Evolutionary conservation across 2,329 filamentous ascomycete species (phyloP).

Genomic region (Onygenales sp.): DNA sequence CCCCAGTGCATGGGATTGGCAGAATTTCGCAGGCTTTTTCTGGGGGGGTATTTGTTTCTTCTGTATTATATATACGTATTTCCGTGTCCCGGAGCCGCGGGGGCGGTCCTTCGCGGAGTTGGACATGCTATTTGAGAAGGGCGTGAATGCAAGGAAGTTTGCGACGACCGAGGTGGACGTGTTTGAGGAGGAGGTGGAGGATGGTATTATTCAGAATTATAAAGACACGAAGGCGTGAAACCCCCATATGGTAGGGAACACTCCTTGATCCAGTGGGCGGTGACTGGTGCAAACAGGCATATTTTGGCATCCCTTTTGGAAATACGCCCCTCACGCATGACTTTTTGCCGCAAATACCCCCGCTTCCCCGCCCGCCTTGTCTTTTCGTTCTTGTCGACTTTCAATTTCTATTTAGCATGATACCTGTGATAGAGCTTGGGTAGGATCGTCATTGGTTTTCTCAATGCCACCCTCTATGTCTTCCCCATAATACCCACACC

Average conservation of each 20-base stretch:
- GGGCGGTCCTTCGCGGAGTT: slow-evolving; percentile 80
- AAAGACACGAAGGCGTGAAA: background rate
- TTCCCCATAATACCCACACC: too few relatives aligned
- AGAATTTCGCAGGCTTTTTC: slow-evolving; percentile 80
- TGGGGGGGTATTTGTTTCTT: slow-evolving; percentile 73
- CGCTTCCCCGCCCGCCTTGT: too few relatives aligned
- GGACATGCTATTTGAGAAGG: slow-evolving; percentile 71
- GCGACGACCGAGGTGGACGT: slow-evolving; percentile 10
- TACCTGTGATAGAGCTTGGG: too few relatives aligned
- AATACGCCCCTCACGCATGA: too few relatives aligned
- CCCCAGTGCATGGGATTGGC: slow-evolving; percentile 77
- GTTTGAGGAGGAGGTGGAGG: slow-evolving; percentile 10
- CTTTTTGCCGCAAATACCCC: too few relatives aligned
- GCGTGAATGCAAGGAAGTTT: slow-evolving; percentile 64
- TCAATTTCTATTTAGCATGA: too few relatives aligned
- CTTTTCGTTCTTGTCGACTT: too few relatives aligned
- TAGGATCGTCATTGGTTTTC: too few relatives aligned
- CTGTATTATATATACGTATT: slow-evolving; percentile 73
- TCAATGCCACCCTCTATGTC: too few relatives aligned
- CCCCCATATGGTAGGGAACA: background rate
- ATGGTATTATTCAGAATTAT: slow-evolving; percentile 8
- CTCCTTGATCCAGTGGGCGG: too few relatives aligned
- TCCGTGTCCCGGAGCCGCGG: slow-evolving; percentile 68
- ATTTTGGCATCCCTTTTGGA: too few relatives aligned
- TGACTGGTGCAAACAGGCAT: too few relatives aligned